A percentile compares a stretch with the other conserved stretches of the same genome.
phyloP scores from a whole-genome alignment of 164 flowering plant genomes.

The Aristolochia contorta region DNA sequence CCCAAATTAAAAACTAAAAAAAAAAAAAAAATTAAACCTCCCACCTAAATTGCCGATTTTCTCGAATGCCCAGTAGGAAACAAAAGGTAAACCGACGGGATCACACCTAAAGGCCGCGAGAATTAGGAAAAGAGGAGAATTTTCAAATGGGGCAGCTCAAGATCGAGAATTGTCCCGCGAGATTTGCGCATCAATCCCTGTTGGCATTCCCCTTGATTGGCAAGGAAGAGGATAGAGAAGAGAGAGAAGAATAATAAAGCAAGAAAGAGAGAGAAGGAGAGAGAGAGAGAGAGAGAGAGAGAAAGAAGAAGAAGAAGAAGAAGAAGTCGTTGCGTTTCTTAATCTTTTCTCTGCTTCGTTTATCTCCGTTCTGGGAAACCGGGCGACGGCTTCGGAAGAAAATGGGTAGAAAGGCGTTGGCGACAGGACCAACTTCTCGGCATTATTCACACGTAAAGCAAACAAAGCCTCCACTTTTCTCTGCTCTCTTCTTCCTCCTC shows the following conservation, averaged over 20 bases:
- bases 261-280: neutral
- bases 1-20: no score
- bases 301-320: neutral
- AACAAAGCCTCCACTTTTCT: no score
- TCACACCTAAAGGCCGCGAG: neutral
- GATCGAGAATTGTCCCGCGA: neutral
- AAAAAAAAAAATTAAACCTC: neutral
- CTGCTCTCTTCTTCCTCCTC: no score
- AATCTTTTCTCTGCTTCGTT: neutral
- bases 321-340: neutral
- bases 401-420: no score
- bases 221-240: neutral
- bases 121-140: neutral
- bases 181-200: slow-evolving; percentile 1
- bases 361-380: neutral
- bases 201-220: neutral
- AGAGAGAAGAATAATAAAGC: no score
- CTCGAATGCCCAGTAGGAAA: neutral
- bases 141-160: neutral
- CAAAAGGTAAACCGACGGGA: neutral
- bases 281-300: no score
- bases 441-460: no score
- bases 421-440: no score
- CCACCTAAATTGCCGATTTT: neutral
- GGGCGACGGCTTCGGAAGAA: slow-evolving; percentile 1